Evolutionary conservation across 352 stramenopile species (phyloP), one percentile per base, ranked within the genome.

Genomic region (Globisporangium rhizosaccharum): DNA sequence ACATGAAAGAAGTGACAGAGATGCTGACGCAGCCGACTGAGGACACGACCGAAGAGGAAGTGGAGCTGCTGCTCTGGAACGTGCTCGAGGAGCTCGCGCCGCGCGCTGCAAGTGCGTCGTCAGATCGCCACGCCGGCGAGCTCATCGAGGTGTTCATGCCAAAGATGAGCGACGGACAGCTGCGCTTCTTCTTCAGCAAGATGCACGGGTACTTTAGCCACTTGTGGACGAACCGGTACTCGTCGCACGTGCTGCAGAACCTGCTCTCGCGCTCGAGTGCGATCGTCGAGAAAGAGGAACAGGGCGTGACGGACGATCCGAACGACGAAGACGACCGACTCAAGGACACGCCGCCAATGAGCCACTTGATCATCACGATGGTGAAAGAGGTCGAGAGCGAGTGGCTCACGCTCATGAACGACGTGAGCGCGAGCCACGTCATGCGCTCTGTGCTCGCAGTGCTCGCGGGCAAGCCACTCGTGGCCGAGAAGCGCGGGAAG

Each of bases 171-270:
- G 72, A 83, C 51, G 70, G 65, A 0, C 84, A 93, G 58, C 68
- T 93, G 47, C 79, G 82, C 17, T 93, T 79, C 55, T 70, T 93
- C 52, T 63, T 91, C 51, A 75, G 79, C 64, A 91, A 93, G 67
- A 90, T 93, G 79, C 62, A 72, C 30, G 80, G 81, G 48, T 93
- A 93, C 62, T 71, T 83, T 51, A 90, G 79, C 53, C 84, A 93
- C 44, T 61, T 93, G 51, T 93, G 84, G 84, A 93, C 84, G 28
- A 93, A 93, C 56, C 84, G 84, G 28, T 93, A 93, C 72, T 93
- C 84, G 54, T 93, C 84, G 12, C 84, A 93, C 65, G 84, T 93
- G 58, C 70, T 93, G 51, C 84, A 93, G 67, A 68, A 90, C 50
- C 6, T 93, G 18, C 69, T 93, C 26, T 85, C 79, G 39, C 71